Percentiles rank a stretch among this genome's conserved stretches.
Conservation (phyloP, 2,329 filamentous ascomycete genomes). For the Aspergillus terreus region DNA sequence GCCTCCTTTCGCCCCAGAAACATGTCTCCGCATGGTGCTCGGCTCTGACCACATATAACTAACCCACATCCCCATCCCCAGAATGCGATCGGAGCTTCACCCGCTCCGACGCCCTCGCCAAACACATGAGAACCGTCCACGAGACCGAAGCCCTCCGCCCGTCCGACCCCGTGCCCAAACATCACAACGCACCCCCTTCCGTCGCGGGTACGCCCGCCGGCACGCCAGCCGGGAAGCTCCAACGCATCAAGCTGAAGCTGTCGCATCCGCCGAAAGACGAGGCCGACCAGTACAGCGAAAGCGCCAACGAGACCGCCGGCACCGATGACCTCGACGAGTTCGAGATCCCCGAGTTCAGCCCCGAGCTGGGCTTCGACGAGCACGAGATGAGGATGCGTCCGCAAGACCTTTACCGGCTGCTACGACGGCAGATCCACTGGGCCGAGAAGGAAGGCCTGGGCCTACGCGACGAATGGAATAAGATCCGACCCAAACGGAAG, state of each 20-base stretch:
- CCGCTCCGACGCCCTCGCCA: constrained; percentile 88
- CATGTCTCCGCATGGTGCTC: not conserved
- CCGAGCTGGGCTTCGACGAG: constrained; percentile 41
- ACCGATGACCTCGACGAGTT: constrained; percentile 35
- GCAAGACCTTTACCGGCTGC: constrained; percentile 41
- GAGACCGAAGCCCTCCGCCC: constrained; percentile 91
- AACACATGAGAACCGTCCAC: constrained; percentile 98
- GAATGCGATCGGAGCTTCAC: constrained; percentile 98
- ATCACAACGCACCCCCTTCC: constrained; percentile 26
- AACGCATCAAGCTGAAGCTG: constrained; percentile 42
- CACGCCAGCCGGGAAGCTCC: constrained; percentile 32
- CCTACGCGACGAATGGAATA: constrained; percentile 39
- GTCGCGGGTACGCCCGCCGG: constrained; percentile 26
- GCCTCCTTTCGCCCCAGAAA: no score
- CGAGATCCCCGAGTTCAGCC: constrained; percentile 35
- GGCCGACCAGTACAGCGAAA: constrained; percentile 24
- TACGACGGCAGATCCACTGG: constrained; percentile 47
- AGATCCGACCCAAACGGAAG: constrained; percentile 34
- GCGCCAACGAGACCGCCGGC: constrained; percentile 23
- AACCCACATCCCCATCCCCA: constrained; percentile 31
- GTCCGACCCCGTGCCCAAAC: constrained; percentile 44
- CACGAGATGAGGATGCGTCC: constrained; percentile 41
- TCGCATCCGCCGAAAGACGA: constrained; percentile 33
- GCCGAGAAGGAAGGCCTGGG: constrained; percentile 41
- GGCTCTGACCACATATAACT: not conserved